These are phyloP conservation scores for Penicillium corylophilum DNA, from an alignment of 2,329 filamentous ascomycete genomes.

Conservation along the genomic window DNA sequence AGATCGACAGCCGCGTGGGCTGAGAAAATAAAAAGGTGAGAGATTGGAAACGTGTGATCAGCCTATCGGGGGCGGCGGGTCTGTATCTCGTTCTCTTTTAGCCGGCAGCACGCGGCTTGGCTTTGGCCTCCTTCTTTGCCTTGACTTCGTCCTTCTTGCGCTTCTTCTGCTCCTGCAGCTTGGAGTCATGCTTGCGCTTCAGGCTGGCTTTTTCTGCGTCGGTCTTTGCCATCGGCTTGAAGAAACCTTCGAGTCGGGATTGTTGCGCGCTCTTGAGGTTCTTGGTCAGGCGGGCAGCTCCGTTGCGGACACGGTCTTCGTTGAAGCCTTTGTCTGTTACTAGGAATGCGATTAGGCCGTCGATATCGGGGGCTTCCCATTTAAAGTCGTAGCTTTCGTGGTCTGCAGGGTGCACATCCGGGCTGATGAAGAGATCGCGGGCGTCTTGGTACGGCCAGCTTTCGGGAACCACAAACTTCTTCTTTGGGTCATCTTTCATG, in stretches of 20 bases:
- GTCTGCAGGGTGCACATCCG: conserved; percentile 81
- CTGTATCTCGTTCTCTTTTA: conserved; percentile 24
- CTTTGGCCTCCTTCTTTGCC: conserved; percentile 87
- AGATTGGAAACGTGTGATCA: background rate
- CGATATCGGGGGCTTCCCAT: conserved; percentile 91
- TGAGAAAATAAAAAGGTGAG: background rate
- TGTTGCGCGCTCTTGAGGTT: conserved; percentile 90
- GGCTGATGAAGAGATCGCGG: conserved; percentile 84
- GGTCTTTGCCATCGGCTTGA: conserved; percentile 87
- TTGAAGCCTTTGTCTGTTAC: conserved; percentile 96
- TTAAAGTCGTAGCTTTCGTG: conserved; percentile 92
- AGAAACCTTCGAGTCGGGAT: conserved; percentile 90
- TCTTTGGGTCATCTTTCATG: conserved; percentile 72
- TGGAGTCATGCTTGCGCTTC: conserved; percentile 93
- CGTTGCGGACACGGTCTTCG: conserved; percentile 84
- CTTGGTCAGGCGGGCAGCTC: conserved; percentile 77
- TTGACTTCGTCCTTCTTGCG: conserved; percentile 92
- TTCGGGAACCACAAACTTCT: conserved; percentile 84
- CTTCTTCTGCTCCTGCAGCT: conserved; percentile 90
- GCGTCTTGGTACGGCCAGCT: conserved; percentile 96
- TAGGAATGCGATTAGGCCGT: conserved; percentile 84
- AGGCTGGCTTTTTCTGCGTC: conserved; percentile 78
- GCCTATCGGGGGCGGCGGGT: background rate
- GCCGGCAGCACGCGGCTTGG: conserved; percentile 71
- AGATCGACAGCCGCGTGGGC: conserved; percentile 4